These are phyloP conservation scores for Boletellus dicymbophilus DNA, from an alignment of 1,284 basidiomycete species.

Conservation along the genomic window DNA sequence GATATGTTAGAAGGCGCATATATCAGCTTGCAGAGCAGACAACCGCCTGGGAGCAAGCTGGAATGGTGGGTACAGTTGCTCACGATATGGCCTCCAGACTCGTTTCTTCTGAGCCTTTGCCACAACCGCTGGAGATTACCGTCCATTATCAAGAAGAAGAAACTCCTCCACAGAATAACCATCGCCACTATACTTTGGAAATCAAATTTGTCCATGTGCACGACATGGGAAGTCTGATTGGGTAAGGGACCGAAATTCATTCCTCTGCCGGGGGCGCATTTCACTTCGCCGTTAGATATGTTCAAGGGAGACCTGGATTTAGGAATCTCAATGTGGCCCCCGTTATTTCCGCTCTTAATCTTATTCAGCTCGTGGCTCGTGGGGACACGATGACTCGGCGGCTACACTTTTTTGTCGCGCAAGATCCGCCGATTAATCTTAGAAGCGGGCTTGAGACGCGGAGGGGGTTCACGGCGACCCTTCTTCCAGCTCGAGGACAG, in stretches of 20 bases:
- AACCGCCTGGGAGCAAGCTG: constrained; percentile 16
- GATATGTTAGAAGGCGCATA: constrained; percentile 26
- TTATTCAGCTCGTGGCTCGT: constrained; percentile 66
- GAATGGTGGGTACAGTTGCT: constrained; percentile 20
- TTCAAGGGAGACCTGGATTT: constrained; percentile 52
- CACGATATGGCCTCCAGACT: constrained; percentile 30
- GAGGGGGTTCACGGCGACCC: constrained; percentile 78
- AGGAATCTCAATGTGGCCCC: constrained; percentile 67
- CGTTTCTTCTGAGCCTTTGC: constrained; percentile 17
- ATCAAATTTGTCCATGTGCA: constrained; percentile 60
- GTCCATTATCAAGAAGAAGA: constrained; percentile 10
- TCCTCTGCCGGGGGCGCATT: neutral
- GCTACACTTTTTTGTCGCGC: constrained; percentile 69
- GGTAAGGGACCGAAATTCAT: constrained; percentile 44
- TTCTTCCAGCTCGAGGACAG: constrained; percentile 70
- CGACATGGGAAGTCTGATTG: constrained; percentile 55
- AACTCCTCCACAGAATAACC: constrained; percentile 38
- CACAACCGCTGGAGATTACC: constrained; percentile 22
- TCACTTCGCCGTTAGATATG: constrained; percentile 8
- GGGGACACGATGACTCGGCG: constrained; percentile 69
- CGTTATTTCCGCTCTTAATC: constrained; percentile 70
- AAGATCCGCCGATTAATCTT: constrained; percentile 44
- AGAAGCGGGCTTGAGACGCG: constrained; percentile 74
- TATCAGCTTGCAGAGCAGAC: constrained; percentile 26
- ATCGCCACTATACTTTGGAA: constrained; percentile 62